Base-by-base conservation (phyloP, 108 stramenopile species). In the Parietichytrium sp. region DNA sequence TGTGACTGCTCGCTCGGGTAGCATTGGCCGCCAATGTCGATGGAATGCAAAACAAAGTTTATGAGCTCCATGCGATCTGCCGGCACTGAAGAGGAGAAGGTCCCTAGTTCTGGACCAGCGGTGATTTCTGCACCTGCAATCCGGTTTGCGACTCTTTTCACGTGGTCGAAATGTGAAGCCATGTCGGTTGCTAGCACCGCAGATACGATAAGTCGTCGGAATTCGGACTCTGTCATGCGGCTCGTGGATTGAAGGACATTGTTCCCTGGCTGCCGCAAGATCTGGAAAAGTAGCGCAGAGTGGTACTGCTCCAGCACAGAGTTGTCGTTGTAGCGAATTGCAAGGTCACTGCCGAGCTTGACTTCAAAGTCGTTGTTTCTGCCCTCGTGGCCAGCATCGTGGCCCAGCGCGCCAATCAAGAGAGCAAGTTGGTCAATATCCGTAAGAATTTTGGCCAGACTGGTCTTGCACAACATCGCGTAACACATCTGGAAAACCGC, bases 351-450 rank as follows among this genome's bases (percentile, higher is more conserved):
- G n/a, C 47, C 29, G 25, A 88, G 82, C 51, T 86, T 84, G 48
- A 87, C 83, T 31, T 89, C 89, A 48, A 91, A 92, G 33, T 85
- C 51, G 83, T 92, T 92, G 80, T 88, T 91, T 27, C 54, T 81
- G 12, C 92, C 92, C 47, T 90, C 90, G 88, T 92, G 92, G 30
- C 89, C 92, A 20, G 90, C 79, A 83, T 92, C 91, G 85, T 92
- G 91, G 33, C 84, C 88, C 38, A 90, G 61, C 2, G 85, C 82
- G 13, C 82, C 88, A 53, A 92, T 54, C 20, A 90, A 42, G 6
- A 89, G 79, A 4, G 52, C 80, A 54, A 89, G 82, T 25, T 83
- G 49, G 51, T 90, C 85, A 31, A 49, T 50, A 29, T 47, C 10
- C 16, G 20, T 61, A 25, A 91, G 81, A 49, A 78, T 80, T n/a